Base-by-base conservation (phyloP, 176 grass and related monocot genomes). In the Lolium perenne region DNA sequence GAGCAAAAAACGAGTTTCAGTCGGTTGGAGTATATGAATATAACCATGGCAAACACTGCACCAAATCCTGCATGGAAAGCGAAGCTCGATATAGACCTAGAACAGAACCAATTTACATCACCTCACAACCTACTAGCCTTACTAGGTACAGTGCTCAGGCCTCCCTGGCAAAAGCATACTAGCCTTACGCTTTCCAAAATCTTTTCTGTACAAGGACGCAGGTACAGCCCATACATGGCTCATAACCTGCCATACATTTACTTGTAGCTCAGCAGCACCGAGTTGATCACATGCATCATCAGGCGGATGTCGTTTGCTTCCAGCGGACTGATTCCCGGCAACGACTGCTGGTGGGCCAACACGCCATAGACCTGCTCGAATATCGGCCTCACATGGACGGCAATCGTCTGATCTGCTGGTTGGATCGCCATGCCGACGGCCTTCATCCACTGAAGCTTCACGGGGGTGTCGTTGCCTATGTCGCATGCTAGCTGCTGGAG, bases 401-500 rank as follows among this genome's bases (percentile, higher is more conserved):
- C 56, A 16, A 98, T 98, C 77, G 81, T 91, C 1, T 88, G 88
- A 72, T 98, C 92, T 8, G 86, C 82, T 3, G 90, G 94, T 84
- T 91, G 93, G 53, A 98, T 94, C 29, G 90, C 88, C 10, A 95
- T 85, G 0, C 93, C 93, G 5, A 95, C 94, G 4, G 93, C 85
- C 14, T 84, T 91, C 93, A 98, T 98, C 96, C 92, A 95, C 14
- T 80, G 81, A 26, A 95, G 84, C 80, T 98, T 98, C 38, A 82
- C 80, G 29, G 86, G 29, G 11, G 90, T 95, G 17, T 95, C 86
- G 0, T 94, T 98, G 79, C 21, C 82, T 23, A 98, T 83, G 72
- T 95, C 93, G 23, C 92, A 98, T 38, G 97, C 92, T 69, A 98
- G 65, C 35, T 98, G 97, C 88, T 98, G 97, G 72, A 98, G 89